A percentile compares a stretch with the other conserved stretches of the same genome.
phyloP scores from a whole-genome alignment of 805 yeast species.

The Monosporozyma solicola region DNA sequence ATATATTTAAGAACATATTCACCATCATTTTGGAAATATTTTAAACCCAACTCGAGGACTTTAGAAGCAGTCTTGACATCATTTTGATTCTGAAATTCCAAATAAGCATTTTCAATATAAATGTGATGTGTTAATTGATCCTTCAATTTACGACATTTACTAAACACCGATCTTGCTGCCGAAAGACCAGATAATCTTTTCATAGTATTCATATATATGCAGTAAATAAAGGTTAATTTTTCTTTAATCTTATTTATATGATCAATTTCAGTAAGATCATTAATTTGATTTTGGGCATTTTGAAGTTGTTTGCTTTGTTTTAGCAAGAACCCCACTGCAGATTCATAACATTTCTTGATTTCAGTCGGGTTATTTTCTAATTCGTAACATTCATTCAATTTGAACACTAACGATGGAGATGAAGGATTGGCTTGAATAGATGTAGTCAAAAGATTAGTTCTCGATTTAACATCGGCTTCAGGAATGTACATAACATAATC shows the following conservation, averaged over 20 bases:
- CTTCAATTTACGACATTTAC: constrained; percentile 55
- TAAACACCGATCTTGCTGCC: constrained; percentile 65
- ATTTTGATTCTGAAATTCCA: constrained; percentile 62
- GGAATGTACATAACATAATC: constrained; percentile 28
- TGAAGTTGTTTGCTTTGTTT: constrained; percentile 28
- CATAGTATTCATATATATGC: constrained; percentile 59
- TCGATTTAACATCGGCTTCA: constrained; percentile 11
- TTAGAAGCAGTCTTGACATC: constrained; percentile 61
- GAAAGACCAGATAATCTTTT: constrained; percentile 60
- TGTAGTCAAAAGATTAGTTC: constrained; percentile 35
- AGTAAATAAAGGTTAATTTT: constrained; percentile 52
- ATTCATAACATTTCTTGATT: constrained; percentile 42
- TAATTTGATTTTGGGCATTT: constrained; percentile 8
- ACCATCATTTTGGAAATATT: constrained; percentile 42
- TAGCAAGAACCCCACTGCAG: constrained; percentile 40
- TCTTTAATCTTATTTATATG: constrained; percentile 9
- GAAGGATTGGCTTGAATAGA: constrained; percentile 59
- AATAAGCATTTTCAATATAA: constrained; percentile 69
- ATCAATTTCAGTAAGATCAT: background rate
- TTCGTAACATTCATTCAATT: constrained; percentile 64
- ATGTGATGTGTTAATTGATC: constrained; percentile 58
- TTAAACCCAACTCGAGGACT: constrained; percentile 73
- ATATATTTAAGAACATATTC: constrained; percentile 61
- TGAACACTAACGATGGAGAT: constrained; percentile 57
- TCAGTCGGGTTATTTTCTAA: constrained; percentile 40